Percentiles rank a stretch among this genome's conserved stretches.
phyloP scores from a whole-genome alignment of 495 filamentous ascomycete genomes.

The Xylaria venustula region DNA sequence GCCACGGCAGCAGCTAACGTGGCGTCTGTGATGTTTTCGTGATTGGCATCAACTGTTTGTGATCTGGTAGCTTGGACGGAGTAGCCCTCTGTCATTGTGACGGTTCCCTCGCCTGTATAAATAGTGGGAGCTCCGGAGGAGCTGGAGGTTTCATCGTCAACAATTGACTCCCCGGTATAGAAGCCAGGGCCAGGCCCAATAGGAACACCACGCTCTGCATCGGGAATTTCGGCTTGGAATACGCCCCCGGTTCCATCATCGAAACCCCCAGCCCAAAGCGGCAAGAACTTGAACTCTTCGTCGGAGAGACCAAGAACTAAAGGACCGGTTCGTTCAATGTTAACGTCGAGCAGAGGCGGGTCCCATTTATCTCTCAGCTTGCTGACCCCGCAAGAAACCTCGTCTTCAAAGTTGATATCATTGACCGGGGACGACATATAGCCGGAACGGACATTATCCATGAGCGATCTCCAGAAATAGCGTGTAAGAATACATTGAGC shows the following conservation, averaged over 20 bases:
- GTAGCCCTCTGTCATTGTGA: slow-evolving; percentile 19
- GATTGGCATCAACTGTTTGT: neutral
- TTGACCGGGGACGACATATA: too few relatives aligned
- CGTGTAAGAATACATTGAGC: slow-evolving; percentile 21
- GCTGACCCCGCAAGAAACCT: neutral
- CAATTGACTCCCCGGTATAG: slow-evolving; percentile 39
- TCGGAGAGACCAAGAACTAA: slow-evolving; percentile 31
- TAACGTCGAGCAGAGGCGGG: slow-evolving; percentile 17
- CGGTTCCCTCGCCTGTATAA: slow-evolving; percentile 2
- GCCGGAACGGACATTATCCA: too few relatives aligned
- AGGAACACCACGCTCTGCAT: slow-evolving; percentile 37
- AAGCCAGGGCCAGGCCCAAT: slow-evolving; percentile 45
- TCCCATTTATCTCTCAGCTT: neutral
- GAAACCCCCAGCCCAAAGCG: slow-evolving; percentile 47
- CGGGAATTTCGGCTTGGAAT: slow-evolving; percentile 38
- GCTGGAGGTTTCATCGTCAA: slow-evolving; percentile 18
- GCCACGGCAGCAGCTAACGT: neutral
- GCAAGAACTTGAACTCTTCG: slow-evolving; percentile 43
- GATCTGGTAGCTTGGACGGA: slow-evolving; percentile 18
- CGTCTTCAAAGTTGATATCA: too few relatives aligned
- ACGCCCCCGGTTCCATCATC: slow-evolving; percentile 47
- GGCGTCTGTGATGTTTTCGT: neutral
- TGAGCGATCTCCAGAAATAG: slow-evolving; percentile 52
- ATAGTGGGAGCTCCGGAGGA: slow-evolving; percentile 9
- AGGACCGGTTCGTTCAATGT: slow-evolving; percentile 28